Conservation (phyloP, 2,329 filamentous ascomycete species). For the Fusarium sp. region DNA sequence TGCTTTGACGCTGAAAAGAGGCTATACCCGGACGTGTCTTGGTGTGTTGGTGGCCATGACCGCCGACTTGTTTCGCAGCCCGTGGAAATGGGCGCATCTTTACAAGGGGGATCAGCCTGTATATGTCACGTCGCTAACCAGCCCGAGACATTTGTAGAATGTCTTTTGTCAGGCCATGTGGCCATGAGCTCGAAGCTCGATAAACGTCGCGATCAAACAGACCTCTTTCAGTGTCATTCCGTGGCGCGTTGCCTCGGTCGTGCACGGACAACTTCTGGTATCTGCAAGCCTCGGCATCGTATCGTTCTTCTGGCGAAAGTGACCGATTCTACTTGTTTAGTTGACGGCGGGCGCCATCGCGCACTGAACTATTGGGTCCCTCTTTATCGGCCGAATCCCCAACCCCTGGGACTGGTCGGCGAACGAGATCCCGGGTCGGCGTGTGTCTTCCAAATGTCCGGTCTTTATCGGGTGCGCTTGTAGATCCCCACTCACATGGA, state of each 20-base stretch:
- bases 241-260: constrained; percentile 9
- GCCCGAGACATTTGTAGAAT: not conserved
- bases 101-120: not conserved
- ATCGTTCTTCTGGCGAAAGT: not conserved
- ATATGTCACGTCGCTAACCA: not conserved
- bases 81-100: not conserved
- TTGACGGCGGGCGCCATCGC: not conserved
- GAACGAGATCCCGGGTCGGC: not conserved
- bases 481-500: not conserved
- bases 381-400: constrained; percentile 1
- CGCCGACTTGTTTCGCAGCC: not conserved
- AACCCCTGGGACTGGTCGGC: not conserved
- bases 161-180: not conserved
- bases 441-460: not conserved
- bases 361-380: not conserved
- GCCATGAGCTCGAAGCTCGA: not conserved
- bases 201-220: not conserved
- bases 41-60: not conserved
- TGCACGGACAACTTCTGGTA: not conserved
- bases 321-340: not conserved
- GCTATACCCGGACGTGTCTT: not conserved
- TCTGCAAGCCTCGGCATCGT: not conserved
- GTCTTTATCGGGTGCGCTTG: not conserved
- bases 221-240: not conserved
- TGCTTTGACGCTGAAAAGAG: not conserved